A percentile compares a stretch with the other conserved stretches of the same genome.
These are phyloP conservation scores for Trichosporon ovoides DNA, from an alignment of 1,284 basidiomycete genomes.

Conservation along the genomic window DNA sequence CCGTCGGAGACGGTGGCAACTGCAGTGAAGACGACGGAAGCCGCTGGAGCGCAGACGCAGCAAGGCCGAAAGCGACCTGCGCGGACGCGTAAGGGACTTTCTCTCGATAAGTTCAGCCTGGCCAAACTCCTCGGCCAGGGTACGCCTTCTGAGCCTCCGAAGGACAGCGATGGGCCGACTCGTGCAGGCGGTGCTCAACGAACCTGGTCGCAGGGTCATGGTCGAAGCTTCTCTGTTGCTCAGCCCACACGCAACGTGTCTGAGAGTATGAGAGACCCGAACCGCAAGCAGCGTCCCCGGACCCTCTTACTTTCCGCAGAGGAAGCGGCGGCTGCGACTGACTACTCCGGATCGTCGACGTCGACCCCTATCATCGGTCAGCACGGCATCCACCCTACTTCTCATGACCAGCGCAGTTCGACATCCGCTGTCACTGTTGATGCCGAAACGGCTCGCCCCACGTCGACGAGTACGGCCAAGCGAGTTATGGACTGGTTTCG, in stretches of 20 bases:
- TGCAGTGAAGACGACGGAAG: slow-evolving; percentile 16
- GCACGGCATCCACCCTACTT: slow-evolving; percentile 27
- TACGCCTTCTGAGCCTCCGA: slow-evolving; percentile 9
- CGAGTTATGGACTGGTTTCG: slow-evolving; percentile 63
- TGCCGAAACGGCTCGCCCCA: slow-evolving; percentile 25
- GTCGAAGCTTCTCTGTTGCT: slow-evolving; percentile 15
- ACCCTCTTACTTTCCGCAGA: neutral
- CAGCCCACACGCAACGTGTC: slow-evolving; percentile 2
- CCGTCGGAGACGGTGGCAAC: neutral
- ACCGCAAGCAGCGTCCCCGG: neutral
- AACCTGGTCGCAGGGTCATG: slow-evolving; percentile 9
- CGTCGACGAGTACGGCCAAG: slow-evolving; percentile 55
- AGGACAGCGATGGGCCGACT: slow-evolving; percentile 11
- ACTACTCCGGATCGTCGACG: slow-evolving; percentile 6
- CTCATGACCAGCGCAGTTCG: slow-evolving; percentile 25
- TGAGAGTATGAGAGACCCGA: slow-evolving; percentile 1
- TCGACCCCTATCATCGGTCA: slow-evolving; percentile 26
- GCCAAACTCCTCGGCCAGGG: slow-evolving; percentile 56
- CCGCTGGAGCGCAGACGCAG: slow-evolving; percentile 16
- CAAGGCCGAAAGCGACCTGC: slow-evolving; percentile 34
- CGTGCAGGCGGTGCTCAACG: slow-evolving; percentile 10
- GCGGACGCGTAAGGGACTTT: slow-evolving; percentile 59
- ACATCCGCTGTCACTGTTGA: slow-evolving; percentile 41
- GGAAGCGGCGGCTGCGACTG: neutral
- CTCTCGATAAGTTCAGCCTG: slow-evolving; percentile 69